A percentile compares a stretch with the other conserved stretches of the same genome.
These are phyloP conservation scores for Pichia kluyveri DNA, from an alignment of 805 yeast species.

Conservation along the genomic window DNA sequence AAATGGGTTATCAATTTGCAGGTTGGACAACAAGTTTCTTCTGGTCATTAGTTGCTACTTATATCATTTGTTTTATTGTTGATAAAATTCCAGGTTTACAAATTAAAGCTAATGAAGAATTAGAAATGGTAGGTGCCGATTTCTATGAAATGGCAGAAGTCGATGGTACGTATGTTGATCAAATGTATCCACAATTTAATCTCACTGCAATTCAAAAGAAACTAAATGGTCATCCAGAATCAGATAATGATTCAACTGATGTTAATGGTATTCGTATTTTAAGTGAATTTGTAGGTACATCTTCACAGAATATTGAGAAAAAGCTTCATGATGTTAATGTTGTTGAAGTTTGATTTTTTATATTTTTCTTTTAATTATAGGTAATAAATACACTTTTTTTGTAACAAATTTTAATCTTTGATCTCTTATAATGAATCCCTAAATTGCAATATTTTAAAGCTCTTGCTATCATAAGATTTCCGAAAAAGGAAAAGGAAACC, in stretches of 20 bases:
- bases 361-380: background rate
- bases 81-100: constrained; percentile 43
- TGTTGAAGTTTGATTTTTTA: background rate
- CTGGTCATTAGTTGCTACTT: constrained; percentile 38
- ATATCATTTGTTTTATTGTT: constrained; percentile 35
- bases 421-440: no score
- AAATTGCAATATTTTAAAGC: no score
- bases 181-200: constrained; percentile 8
- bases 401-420: no score
- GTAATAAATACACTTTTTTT: no score
- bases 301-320: background rate
- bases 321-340: background rate
- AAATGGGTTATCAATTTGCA: constrained; percentile 38
- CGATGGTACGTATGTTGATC: constrained; percentile 24
- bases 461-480: background rate
- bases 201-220: constrained; percentile 8
- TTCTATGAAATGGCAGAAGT: constrained; percentile 41
- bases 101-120: constrained; percentile 36
- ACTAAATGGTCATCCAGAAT: background rate
- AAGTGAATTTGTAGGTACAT: background rate
- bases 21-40: constrained; percentile 32
- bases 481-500: background rate
- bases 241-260: constrained; percentile 1
- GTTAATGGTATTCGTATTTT: background rate
- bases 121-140: constrained; percentile 45